Evolutionary conservation across 2,329 filamentous ascomycete species (phyloP).

Genomic region (Aspergillus aculeatus): DNA sequence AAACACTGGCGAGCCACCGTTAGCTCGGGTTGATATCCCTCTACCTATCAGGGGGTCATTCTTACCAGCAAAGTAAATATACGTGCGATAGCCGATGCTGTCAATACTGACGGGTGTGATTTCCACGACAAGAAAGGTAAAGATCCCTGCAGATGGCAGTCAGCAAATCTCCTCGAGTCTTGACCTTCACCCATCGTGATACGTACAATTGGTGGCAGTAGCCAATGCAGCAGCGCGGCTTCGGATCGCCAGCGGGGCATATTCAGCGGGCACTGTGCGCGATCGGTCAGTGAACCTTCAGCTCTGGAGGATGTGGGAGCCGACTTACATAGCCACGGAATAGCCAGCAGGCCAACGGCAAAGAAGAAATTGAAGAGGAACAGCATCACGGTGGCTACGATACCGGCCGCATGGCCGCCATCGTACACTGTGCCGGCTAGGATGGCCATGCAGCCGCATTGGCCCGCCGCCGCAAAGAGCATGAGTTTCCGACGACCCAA

Average conservation of each 20-base stretch:
- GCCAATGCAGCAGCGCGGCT: conserved; percentile 51
- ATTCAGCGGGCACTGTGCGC: conserved; percentile 44
- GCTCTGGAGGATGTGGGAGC: conserved; percentile 22
- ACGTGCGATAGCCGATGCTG: conserved; percentile 42
- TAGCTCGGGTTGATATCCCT: not conserved
- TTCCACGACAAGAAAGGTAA: conserved; percentile 47
- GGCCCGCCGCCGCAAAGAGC: conserved; percentile 56
- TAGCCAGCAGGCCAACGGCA: conserved; percentile 48
- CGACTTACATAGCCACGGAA: conserved; percentile 41
- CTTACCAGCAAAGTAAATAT: conserved; percentile 43
- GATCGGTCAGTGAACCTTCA: not conserved
- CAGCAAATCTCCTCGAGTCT: too few species aligned
- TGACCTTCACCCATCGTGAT: too few species aligned
- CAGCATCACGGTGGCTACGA: conserved; percentile 50
- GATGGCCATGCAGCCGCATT: conserved; percentile 51
- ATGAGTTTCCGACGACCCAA: conserved; percentile 59
- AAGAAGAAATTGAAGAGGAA: conserved; percentile 58
- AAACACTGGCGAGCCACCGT: conserved; percentile 30
- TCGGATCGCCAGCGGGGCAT: conserved; percentile 48
- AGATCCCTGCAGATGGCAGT: conserved; percentile 38
- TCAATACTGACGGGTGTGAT: conserved; percentile 47
- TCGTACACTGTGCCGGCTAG: conserved; percentile 47
- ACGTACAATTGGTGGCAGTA: conserved; percentile 49
- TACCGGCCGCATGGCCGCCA: conserved; percentile 39
- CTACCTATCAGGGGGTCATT: not conserved